These are phyloP conservation scores for Cudoniella acicularis DNA, from an alignment of 495 filamentous ascomycete species.

Conservation along the genomic window DNA sequence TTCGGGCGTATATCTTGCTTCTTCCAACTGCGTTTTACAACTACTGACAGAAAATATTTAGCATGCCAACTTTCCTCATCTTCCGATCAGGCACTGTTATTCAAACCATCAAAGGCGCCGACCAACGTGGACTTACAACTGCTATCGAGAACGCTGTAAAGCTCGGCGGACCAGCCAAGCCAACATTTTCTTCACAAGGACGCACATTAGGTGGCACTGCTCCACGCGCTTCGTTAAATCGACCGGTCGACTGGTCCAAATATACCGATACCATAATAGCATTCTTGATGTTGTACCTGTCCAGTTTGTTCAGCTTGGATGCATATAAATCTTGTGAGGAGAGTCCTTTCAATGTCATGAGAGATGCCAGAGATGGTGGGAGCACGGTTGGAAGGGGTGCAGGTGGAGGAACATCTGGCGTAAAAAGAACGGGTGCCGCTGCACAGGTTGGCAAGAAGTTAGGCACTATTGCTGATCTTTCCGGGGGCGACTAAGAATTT, in stretches of 20 bases:
- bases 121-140: conserved; percentile 66
- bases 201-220: conserved; percentile 36
- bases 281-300: conserved; percentile 60
- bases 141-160: conserved; percentile 73
- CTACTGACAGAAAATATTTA: conserved; percentile 23
- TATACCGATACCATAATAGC: conserved; percentile 44
- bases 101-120: conserved; percentile 74
- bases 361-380: conserved; percentile 16
- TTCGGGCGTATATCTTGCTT: conserved; percentile 35
- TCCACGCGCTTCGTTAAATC: conserved; percentile 20
- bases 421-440: conserved; percentile 21
- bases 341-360: conserved; percentile 59
- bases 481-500: conserved; percentile 16
- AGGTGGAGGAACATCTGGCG: conserved; percentile 6
- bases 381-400: conserved; percentile 6
- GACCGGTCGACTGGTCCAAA: conserved; percentile 37
- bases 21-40: background rate
- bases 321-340: conserved; percentile 60
- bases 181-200: conserved; percentile 38
- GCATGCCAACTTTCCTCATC: conserved; percentile 75
- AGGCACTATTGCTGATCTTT: conserved; percentile 27
- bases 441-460: conserved; percentile 25
- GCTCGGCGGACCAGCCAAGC: conserved; percentile 39
- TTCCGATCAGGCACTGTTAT: conserved; percentile 71
- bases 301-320: conserved; percentile 49